Evolutionary conservation across 1,139 yeast species (phyloP), one percentile per base, ranked within the genome.

Genomic region (Geotrichum klebahnii): DNA sequence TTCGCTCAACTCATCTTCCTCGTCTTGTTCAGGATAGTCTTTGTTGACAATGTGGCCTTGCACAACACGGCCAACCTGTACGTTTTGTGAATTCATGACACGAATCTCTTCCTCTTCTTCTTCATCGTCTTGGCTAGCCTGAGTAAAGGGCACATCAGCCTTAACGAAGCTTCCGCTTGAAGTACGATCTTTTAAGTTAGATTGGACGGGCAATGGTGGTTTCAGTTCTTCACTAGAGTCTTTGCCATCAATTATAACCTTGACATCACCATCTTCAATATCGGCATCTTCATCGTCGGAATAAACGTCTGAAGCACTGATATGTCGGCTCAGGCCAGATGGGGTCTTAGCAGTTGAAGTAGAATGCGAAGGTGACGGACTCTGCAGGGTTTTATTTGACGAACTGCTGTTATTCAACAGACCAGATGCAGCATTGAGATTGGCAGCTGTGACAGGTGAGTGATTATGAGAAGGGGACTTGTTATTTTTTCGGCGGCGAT

Each of bases 21-120:
- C 60, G 12, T 55, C 59, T 23, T 36, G 42, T 19, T 48, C 52
- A 22, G 64, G 64, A 19, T 67, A 74, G 59, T 80, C 81, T 62
- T 85, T 94, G 64, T 89, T 97, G 32, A 94, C 95, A 60, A 94
- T 97, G 65, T 94, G 98, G 48, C 99, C 99, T 65, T 90, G 86
- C 41, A 94, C 92, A 46, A 94, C 83, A 68, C 98, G 79, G 5
- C 97, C 98, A 14, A 97, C 90, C 69, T 90, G 97, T 64, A 94
- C 80, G 59, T 92, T 96, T 40, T 86, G 81, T 5, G 83, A 77
- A 48, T 79, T 71, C 50, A 84, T 82, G 54, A 83, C 79, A 58
- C 81, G 80, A 57, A 81, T 87, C 57, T 79, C 85, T 57, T 80
- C 86, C 55, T 79, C 85, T 57, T 80, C 86, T 55, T 73, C 79